Evolutionary conservation across 2,329 filamentous ascomycete genomes (phyloP).

Genomic region (Grosmannia clavigera): DNA sequence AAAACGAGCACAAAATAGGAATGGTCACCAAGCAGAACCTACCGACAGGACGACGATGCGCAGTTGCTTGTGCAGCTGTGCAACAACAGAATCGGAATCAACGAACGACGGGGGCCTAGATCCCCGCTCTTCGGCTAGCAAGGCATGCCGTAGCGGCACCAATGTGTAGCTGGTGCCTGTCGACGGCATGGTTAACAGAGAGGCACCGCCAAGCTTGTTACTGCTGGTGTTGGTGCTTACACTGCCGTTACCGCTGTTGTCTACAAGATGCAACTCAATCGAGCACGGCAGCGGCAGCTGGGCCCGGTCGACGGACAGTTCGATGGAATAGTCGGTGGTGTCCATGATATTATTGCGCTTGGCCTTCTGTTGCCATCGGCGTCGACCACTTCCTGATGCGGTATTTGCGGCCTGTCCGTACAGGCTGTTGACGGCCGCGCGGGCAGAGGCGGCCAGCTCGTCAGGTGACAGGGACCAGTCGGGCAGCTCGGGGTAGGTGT

Average conservation of each 20-base stretch:
- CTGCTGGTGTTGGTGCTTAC: constrained; percentile 6
- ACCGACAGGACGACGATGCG: constrained; percentile 15
- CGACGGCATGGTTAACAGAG: constrained; percentile 25
- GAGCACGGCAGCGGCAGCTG: constrained; percentile 25
- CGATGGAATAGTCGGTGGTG: constrained; percentile 22
- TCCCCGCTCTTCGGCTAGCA: constrained; percentile 1
- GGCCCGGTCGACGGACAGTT: constrained; percentile 23
- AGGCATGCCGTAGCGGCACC: constrained; percentile 18
- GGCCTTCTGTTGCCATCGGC: not conserved
- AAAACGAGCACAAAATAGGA: not conserved
- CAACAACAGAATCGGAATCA: constrained; percentile 16
- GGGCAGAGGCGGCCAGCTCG: constrained; percentile 48
- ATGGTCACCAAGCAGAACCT: constrained; percentile 1
- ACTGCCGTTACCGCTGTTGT: not conserved
- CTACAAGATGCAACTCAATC: constrained; percentile 21
- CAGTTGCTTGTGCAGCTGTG: constrained; percentile 18
- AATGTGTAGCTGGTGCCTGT: constrained; percentile 20
- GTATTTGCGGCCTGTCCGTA: constrained; percentile 18
- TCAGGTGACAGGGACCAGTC: constrained; percentile 40
- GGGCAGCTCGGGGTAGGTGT: constrained; percentile 28
- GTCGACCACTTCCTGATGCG: not conserved
- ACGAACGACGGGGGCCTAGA: not conserved
- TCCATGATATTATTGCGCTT: not conserved
- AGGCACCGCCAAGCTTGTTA: constrained; percentile 18
- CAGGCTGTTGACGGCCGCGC: constrained; percentile 45